Evolutionary conservation across 2,329 filamentous ascomycete genomes (phyloP).

Genomic region (Lithohypha guttulata): DNA sequence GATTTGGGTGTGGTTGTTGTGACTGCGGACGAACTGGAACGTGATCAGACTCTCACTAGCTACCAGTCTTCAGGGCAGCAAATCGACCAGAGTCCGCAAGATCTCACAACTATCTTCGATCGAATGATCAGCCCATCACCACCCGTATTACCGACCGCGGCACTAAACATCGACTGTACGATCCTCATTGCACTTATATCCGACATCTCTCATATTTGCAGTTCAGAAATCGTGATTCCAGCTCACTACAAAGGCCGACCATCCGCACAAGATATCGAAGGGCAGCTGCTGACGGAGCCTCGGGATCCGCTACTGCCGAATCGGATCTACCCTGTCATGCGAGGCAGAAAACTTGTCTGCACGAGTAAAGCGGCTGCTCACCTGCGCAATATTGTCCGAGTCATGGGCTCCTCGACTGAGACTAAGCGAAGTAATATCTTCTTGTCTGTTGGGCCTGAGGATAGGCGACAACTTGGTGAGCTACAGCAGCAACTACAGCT

Average conservation of each 20-base stretch:
- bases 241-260: constrained; percentile 37
- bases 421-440: constrained; percentile 49
- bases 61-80: background rate
- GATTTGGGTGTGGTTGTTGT: background rate
- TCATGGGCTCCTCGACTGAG: constrained; percentile 53
- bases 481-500: constrained; percentile 34
- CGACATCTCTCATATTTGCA: constrained; percentile 49
- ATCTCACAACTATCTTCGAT: constrained; percentile 7
- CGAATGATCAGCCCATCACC: constrained; percentile 2
- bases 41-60: background rate
- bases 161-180: constrained; percentile 44
- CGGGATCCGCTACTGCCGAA: constrained; percentile 49
- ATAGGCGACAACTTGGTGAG: constrained; percentile 29
- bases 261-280: constrained; percentile 48
- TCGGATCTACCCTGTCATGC: constrained; percentile 53
- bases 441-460: constrained; percentile 37
- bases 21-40: background rate
- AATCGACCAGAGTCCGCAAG: no score
- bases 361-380: constrained; percentile 54
- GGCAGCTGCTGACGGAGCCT: constrained; percentile 55
- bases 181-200: constrained; percentile 62
- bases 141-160: background rate
- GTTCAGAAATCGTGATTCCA: constrained; percentile 24
- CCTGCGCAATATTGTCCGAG: constrained; percentile 56
- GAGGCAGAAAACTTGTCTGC: constrained; percentile 49